Evolutionary conservation across 306 rosid species (phyloP), one percentile per base, ranked within the genome.

Genomic region (Casuarina glauca): DNA sequence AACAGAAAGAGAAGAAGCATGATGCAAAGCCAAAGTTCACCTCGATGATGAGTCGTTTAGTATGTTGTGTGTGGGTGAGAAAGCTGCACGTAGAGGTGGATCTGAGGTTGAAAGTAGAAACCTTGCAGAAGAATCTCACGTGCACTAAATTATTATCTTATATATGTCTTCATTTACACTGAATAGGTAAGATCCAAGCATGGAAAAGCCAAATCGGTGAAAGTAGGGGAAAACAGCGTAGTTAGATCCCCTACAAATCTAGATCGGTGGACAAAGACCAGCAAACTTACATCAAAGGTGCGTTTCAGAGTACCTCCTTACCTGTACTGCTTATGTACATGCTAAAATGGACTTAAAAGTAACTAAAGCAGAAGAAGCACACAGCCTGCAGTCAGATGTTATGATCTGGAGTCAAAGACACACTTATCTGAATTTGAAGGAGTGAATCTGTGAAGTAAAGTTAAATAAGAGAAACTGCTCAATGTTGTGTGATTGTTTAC

Each of bases 201-300:
- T 16, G 48, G 43, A n/a, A 67, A 39, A 4, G 13, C 7, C 38
- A 64, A 64, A 26, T 36, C 19, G 70, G 41, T 66, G 49, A 26
- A n/a, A 41, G 70, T 11, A 16, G 35, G 46, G 48, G 17, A 26
- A 41, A 66, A 66, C 15, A 20, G 32, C 32, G 13, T 57, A 57
- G 11, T 0, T 57, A 9, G 62, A 8, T n/a, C 62, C 48, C 44
- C 62, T 55, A 17, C 20, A 41, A 38, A 38, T 15, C 45, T 15
- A 67, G 71, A 67, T 67, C 71, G 13, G 19, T 42, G 71, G 50
- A 67, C 71, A 43, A 42, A 67, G 26, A 67, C 15, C 50, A 66
- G 17, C 70, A 66, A 66, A 66, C 70, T 66, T 41, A 49, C 70
- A 66, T 66, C 50, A n/a, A 6, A 16, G n/a, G 35, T 41, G 17